Evolutionary conservation across 2,329 filamentous ascomycete genomes (phyloP), one percentile per base, ranked within the genome.

Genomic region (Leptographium wingfieldii): DNA sequence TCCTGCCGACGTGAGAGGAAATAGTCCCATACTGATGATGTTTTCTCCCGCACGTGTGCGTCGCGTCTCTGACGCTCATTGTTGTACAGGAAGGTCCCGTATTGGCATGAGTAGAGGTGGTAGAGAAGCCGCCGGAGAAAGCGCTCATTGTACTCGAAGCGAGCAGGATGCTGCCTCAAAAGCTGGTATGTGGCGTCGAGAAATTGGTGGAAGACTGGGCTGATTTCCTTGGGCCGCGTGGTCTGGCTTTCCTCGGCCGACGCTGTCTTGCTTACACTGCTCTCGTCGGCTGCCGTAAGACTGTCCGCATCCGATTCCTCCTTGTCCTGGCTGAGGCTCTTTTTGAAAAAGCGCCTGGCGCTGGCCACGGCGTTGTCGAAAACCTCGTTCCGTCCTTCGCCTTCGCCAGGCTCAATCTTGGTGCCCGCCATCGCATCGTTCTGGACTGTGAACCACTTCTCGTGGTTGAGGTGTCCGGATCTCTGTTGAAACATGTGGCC

Each of bases 191-290:
- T 90, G 46, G 90, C 91, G 69, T 95, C 94, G 11, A 99, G 81
- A 72, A 97, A 99, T 69, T 99, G 94, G 68, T 99, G 94, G 72
- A 99, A 99, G 29, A 99, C 89, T 0, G 94, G 94, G 62, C 91
- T 95, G 40, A 95, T 88, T 75, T 97, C 94, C 66, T 90, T 94
- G n/a, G 86, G 84, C 61, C 85, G 84, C 0, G 91, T 96, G 11
- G 85, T 81, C 66, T 90, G 84, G 65, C 76, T 74, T n/a, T 80
- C 76, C 22, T 77, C 73, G 43, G 74, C 69, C 55, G 67, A 61
- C 46, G 22, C 54, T 9, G 49, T 5, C 48, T 49, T 27, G n/a
- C 71, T 73, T 33, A 69, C 71, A 19, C 71, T 71, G 4, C 71
- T 69, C 19, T 71, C 68, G 61, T 79, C 73, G 52, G 85, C 84